A percentile compares a stretch with the other conserved stretches of the same genome.
Evolutionary conservation across 805 yeast genomes (phyloP).

Genomic region (Lachancea lanzarotensis): DNA sequence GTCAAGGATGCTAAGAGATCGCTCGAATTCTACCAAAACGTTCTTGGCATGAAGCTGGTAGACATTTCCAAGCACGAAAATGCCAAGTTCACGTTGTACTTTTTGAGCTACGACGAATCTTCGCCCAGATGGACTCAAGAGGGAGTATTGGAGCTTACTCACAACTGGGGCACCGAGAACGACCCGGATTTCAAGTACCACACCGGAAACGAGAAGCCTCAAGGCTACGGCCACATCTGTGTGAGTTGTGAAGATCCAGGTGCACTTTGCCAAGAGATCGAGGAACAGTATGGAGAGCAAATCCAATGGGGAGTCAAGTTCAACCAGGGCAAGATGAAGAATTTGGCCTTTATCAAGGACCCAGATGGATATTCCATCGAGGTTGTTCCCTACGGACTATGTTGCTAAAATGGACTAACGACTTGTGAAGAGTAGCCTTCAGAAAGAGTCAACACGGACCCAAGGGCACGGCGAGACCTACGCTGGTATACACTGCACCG

Average conservation of each 20-base stretch:
- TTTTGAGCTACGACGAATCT: conserved; percentile 63
- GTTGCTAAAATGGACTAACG: neutral
- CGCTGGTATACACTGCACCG: too few species aligned
- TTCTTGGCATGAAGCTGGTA: conserved; percentile 73
- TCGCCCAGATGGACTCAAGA: conserved; percentile 42
- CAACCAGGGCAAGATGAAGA: conserved; percentile 49
- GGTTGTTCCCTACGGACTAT: conserved; percentile 41
- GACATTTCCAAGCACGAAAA: conserved; percentile 48
- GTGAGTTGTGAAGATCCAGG: conserved; percentile 58
- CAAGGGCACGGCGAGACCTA: too few species aligned
- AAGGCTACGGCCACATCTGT: conserved; percentile 86
- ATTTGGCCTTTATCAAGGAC: conserved; percentile 70
- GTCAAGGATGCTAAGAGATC: conserved; percentile 77
- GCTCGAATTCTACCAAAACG: conserved; percentile 68
- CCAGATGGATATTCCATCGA: conserved; percentile 90
- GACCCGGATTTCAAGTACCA: conserved; percentile 74
- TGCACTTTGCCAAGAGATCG: conserved; percentile 40
- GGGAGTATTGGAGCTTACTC: conserved; percentile 81
- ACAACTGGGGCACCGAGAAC: conserved; percentile 90
- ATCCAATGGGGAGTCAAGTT: conserved; percentile 56
- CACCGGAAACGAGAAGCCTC: conserved; percentile 70
- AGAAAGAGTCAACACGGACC: too few species aligned
- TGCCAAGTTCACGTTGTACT: conserved; percentile 82
- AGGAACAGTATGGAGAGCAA: conserved; percentile 39
- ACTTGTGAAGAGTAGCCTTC: too few species aligned